Evolutionary conservation across 179 eudicot genomes (phyloP).

Genomic region (Pouteria campechiana): DNA sequence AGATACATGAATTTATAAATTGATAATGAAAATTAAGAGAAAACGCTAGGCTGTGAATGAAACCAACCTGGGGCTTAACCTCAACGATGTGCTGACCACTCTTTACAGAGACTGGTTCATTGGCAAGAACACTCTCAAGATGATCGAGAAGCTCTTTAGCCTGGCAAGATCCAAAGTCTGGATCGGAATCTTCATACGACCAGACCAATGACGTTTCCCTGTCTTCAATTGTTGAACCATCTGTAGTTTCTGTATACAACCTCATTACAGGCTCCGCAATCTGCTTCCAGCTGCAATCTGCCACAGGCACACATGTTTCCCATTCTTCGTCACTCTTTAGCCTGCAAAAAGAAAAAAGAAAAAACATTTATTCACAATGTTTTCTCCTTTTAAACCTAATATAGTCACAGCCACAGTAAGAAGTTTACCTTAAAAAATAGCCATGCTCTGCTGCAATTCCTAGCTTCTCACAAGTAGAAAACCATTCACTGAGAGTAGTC

Average conservation of each 20-base stretch:
- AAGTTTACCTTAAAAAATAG: conserved; percentile 60
- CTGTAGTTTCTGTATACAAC: conserved; percentile 76
- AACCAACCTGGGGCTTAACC: conserved; percentile 80
- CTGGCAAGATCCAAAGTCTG: conserved; percentile 87
- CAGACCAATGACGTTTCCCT: conserved; percentile 80
- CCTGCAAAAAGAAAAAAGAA: conserved; percentile 26
- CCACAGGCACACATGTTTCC: conserved; percentile 53
- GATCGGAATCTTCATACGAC: conserved; percentile 78
- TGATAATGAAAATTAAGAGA: too few species aligned
- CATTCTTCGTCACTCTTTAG: conserved; percentile 39
- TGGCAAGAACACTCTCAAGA: conserved; percentile 83
- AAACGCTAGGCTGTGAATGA: too few species aligned
- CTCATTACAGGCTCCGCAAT: conserved; percentile 90
- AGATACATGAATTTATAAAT: too few species aligned
- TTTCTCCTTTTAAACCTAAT: too few species aligned
- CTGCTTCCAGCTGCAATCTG: conserved; percentile 79
- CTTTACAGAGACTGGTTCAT: conserved; percentile 87
- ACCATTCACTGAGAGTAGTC: conserved; percentile 55
- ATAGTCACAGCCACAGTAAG: not conserved
- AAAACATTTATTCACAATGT: too few species aligned
- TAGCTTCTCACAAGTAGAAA: conserved; percentile 62
- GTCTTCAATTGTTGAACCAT: conserved; percentile 74
- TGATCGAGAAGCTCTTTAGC: conserved; percentile 91
- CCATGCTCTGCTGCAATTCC: conserved; percentile 98
- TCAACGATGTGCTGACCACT: conserved; percentile 80